A percentile compares a stretch with the other conserved stretches of the same genome.
phyloP scores from a whole-genome alignment of 2,329 filamentous ascomycete genomes.

The Cercospora canescens region DNA sequence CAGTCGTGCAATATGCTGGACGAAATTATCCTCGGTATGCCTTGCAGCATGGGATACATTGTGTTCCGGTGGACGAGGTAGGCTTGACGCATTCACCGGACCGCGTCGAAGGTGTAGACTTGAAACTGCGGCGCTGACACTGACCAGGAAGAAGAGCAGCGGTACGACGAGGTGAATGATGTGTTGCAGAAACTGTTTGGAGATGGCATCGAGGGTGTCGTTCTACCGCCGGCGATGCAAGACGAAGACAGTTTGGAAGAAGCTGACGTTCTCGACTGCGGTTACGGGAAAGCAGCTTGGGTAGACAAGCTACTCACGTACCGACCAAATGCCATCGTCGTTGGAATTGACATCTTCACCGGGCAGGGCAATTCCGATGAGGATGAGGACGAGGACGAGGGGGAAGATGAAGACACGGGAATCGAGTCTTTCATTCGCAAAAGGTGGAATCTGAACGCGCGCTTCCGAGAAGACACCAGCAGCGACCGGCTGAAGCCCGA shows the following conservation, averaged over 20 bases:
- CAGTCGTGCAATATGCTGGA: slow-evolving; percentile 18
- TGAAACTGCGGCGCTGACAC: slow-evolving; percentile 16
- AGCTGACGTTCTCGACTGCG: slow-evolving; percentile 36
- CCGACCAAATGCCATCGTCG: slow-evolving; percentile 13
- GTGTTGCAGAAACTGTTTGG: slow-evolving; percentile 31
- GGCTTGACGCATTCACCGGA: slow-evolving; percentile 8
- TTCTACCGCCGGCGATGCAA: slow-evolving; percentile 23
- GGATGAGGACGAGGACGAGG: slow-evolving; percentile 25
- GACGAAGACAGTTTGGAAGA: slow-evolving; percentile 24
- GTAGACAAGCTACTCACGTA: slow-evolving; percentile 38
- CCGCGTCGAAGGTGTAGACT: not conserved
- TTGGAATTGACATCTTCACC: slow-evolving; percentile 36
- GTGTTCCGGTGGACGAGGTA: slow-evolving; percentile 38
- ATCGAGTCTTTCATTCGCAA: slow-evolving; percentile 31
- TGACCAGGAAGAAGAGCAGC: slow-evolving; percentile 31
- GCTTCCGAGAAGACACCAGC: slow-evolving; percentile 28
- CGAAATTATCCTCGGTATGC: slow-evolving; percentile 31
- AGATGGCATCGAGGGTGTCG: slow-evolving; percentile 7
- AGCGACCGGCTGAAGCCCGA: slow-evolving; percentile 35
- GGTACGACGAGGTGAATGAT: slow-evolving; percentile 31
- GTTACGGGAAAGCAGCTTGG: slow-evolving; percentile 36
- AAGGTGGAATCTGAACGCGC: slow-evolving; percentile 38
- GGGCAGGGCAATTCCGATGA: slow-evolving; percentile 27
- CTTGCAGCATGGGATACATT: slow-evolving; percentile 30
- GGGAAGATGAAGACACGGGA: slow-evolving; percentile 23